Evolutionary conservation across 2,329 filamentous ascomycete species (phyloP), one percentile per base, ranked within the genome.

Genomic region (Pseudonectria buxi): DNA sequence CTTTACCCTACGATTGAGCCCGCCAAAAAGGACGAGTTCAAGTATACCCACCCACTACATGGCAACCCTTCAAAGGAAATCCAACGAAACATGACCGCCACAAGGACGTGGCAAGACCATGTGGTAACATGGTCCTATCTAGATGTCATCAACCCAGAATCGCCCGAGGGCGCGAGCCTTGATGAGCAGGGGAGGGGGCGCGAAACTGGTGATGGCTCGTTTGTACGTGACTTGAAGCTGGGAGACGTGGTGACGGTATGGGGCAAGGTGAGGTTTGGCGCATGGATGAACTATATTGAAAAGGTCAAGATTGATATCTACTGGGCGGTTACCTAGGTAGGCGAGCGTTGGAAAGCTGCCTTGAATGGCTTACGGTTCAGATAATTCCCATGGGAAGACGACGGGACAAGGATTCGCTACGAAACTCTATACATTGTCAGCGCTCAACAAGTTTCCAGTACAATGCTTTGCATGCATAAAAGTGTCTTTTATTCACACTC

Each of bases 181-280:
- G 54, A 54, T 1, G 46, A 57, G 2, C 14, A 52, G 2, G 78
- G 77, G 0, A 64, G 76, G 1, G 77, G 77, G 1, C 51, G 49
- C 14, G 65, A 50, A 4, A 75, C 72, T 1, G 69, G 60, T 0
- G 65, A 69, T 33, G 78, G 78, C 1, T 57, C 67, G 26, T 80
- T 78, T 52, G 68, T 82, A 24, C 67, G 71, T 12, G 62, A 57
- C 30, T 50, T 82, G 44, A 69, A 66, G 44, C 44, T 76, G n/a
- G 78, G 78, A 1, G 78, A 82, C 45, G 68, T 77, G 13, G 57
- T 81, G 10, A 80, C 76, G 0, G 49, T 81, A 2, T 81, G 77
- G 77, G 76, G 61, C 1, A 77, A 72, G 55, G 67, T 74, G 3
- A 66, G 76, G 39, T 81, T 75, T 36, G 55, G 51, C 0, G 68